phyloP scores from a whole-genome alignment of 345 rosid species.

The Brassica incana region DNA sequence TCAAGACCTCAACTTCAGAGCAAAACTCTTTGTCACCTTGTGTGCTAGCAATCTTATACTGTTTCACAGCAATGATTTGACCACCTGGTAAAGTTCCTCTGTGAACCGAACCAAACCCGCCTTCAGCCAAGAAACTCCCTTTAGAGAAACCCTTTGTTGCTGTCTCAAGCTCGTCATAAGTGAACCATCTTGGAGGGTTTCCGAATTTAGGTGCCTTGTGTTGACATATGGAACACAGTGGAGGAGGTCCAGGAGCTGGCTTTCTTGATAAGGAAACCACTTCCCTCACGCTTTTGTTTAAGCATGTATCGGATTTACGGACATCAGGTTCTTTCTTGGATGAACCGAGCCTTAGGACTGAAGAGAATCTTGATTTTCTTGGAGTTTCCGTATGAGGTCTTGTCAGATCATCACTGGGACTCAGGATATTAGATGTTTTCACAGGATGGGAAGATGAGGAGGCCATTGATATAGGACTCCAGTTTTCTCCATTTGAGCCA shows the following conservation, averaged over 20 bases:
- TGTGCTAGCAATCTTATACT: too few species aligned
- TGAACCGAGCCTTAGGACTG: conserved; percentile 51
- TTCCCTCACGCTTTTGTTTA: conserved; percentile 79
- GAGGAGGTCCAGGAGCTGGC: conserved; percentile 86
- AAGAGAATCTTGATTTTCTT: conserved; percentile 44
- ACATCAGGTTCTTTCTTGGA: conserved; percentile 55
- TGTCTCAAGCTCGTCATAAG: conserved; percentile 73
- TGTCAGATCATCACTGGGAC: conserved; percentile 47
- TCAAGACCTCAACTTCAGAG: conserved; percentile 34
- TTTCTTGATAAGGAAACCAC: conserved; percentile 76
- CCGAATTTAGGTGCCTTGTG: conserved; percentile 94
- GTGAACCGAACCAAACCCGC: too few species aligned
- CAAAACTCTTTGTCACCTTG: too few species aligned
- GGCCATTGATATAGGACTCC: conserved; percentile 53
- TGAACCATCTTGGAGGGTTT: conserved; percentile 95
- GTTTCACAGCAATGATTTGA: too few species aligned
- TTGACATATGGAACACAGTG: conserved; percentile 88
- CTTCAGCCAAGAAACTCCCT: conserved; percentile 41
- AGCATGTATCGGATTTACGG: conserved; percentile 53
- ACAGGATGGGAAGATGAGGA: conserved; percentile 22
- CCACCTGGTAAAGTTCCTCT: too few species aligned
- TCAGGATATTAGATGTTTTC: conserved; percentile 44
- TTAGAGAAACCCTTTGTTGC: conserved; percentile 88
- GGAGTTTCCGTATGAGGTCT: conserved; percentile 44
- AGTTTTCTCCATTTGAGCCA: conserved; percentile 61